Base-by-base conservation (phyloP, 768 basidiomycete genomes). In the Suillus clintonianus region DNA sequence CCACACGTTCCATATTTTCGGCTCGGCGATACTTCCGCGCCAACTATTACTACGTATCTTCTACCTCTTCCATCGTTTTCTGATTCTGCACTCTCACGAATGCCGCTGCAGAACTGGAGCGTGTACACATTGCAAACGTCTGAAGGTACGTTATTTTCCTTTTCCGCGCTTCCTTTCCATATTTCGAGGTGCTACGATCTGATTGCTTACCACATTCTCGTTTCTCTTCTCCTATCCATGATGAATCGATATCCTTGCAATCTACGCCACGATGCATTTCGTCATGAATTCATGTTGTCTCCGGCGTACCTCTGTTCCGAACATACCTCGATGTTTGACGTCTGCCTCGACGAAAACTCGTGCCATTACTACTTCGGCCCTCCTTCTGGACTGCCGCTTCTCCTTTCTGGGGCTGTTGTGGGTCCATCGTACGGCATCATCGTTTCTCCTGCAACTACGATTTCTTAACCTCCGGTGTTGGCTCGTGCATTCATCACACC, bases 101-200 rank as follows among this genome's bases (percentile, higher is more conserved):
- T 51, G 57, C 48, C 32, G 42, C 34, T 67, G 48, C 74, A 94
- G 91, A 48, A 87, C 89, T 66, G 91, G 92, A 62, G 92, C 92
- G 48, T 94, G 92, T 76, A 89, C 85, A 4, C 87, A 94, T 71
- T 94, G 92, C 84, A 94, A 93, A 76, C 90, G 88, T 71, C 86
- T 94, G 70, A 94, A 94, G 89, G 91, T 89, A 77, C 63, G 86
- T 78, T 37, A 63, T 55, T 60, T 59, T 32, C 59, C 56, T 68
- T 24, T 22, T 58, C 43, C n/a, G n/a, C 36, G 13, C 65, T 68
- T 51, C 61, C 61, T 17, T 41, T 55, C 61, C 10, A 47, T 42
- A 24, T 17, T 17, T 30, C 15, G 14, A 27, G 13, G 5, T 22
- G 59, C 34, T 65, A 27, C 15, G 32, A 48, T 27, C 51, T 53